These are phyloP conservation scores for Cordyceps farinosa DNA, from an alignment of 2,329 filamentous ascomycete species.

Conservation along the genomic window DNA sequence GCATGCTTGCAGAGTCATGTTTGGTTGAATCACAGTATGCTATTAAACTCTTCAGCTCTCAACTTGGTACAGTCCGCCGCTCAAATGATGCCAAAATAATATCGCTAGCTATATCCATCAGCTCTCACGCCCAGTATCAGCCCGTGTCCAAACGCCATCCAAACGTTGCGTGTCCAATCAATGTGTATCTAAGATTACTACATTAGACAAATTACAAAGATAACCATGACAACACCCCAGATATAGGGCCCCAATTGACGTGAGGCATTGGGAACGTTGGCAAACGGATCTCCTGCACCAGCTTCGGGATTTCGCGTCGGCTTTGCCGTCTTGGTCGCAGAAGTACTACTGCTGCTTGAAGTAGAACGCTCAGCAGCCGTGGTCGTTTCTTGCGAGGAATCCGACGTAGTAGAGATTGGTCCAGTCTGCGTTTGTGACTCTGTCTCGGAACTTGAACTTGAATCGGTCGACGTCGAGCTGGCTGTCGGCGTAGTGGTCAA, in stretches of 20 bases:
- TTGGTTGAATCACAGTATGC: neutral
- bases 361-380: neutral
- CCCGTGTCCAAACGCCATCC: neutral
- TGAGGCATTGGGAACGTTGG: neutral
- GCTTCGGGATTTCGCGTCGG: neutral
- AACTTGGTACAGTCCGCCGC: neutral
- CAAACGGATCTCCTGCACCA: constrained; percentile 13
- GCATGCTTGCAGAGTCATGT: too few relatives aligned
- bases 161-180: neutral
- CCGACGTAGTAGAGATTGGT: neutral
- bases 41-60: neutral
- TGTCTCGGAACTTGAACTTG: neutral
- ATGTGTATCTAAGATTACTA: neutral
- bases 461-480: neutral
- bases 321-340: neutral
- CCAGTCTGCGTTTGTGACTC: neutral
- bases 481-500: neutral
- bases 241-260: neutral
- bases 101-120: constrained; percentile 3
- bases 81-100: neutral
- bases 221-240: neutral
- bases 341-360: neutral
- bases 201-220: neutral
- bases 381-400: neutral
- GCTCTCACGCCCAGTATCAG: neutral